A percentile compares a stretch with the other conserved stretches of the same genome.
These are phyloP conservation scores for Penicillium mononematosum DNA, from an alignment of 495 filamentous ascomycete species.

Conservation along the genomic window DNA sequence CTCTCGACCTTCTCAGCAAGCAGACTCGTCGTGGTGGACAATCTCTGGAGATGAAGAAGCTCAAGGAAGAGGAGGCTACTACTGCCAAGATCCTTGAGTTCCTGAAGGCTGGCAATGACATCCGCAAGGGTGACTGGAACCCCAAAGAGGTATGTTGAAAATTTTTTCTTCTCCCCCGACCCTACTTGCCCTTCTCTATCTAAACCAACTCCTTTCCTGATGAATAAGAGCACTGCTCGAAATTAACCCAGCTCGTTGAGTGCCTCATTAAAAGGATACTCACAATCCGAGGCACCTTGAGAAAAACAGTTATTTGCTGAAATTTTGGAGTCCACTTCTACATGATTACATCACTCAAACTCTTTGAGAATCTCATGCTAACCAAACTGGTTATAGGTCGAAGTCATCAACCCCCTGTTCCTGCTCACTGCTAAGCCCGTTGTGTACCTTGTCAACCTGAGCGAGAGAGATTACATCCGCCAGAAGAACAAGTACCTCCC, in stretches of 20 bases:
- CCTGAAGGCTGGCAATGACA: conserved; percentile 85
- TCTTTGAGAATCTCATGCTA: conserved; percentile 31
- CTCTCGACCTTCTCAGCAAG: conserved; percentile 83
- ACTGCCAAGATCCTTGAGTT: conserved; percentile 82
- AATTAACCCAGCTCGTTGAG: conserved; percentile 99
- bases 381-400: conserved; percentile 62
- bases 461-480: conserved; percentile 94
- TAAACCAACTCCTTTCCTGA: conserved; percentile 56
- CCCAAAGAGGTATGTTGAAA: conserved; percentile 85
- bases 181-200: not conserved
- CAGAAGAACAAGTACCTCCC: conserved; percentile 99
- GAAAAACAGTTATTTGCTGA: conserved; percentile 66
- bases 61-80: conserved; percentile 90
- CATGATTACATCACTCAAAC: conserved; percentile 13
- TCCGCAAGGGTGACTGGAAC: conserved; percentile 83
- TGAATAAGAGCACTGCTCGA: conserved; percentile 98
- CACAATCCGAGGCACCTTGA: conserved; percentile 75
- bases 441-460: conserved; percentile 95
- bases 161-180: conserved; percentile 17
- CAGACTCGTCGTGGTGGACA: conserved; percentile 92
- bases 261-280: conserved; percentile 56
- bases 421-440: conserved; percentile 96
- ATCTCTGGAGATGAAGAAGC: conserved; percentile 96
- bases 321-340: conserved; percentile 24
- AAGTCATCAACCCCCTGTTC: conserved; percentile 94